These are phyloP conservation scores for Fragosphaeria purpurea DNA, from an alignment of 2,329 filamentous ascomycete species.

Conservation along the genomic window DNA sequence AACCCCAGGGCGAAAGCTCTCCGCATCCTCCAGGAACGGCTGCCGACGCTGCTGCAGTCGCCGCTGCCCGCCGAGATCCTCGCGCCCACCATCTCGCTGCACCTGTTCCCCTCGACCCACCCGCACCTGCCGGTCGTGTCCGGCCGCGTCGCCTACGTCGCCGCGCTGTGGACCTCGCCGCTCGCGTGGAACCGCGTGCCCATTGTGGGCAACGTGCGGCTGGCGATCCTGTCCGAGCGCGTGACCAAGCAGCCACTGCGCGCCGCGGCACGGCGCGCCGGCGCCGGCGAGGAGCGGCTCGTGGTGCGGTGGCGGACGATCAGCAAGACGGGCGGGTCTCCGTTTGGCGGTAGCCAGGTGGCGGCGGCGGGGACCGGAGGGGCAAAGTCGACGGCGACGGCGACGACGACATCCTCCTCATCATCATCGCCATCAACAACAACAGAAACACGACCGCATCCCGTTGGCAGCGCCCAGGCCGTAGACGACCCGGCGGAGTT, in stretches of 20 bases:
- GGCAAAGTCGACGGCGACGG: background rate
- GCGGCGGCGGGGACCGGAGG: background rate
- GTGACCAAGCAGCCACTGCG: conserved; percentile 56
- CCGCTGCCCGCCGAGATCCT: conserved; percentile 67
- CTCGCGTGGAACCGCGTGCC: conserved; percentile 93
- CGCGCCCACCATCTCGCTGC: conserved; percentile 60
- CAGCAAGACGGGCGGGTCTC: conserved; percentile 18
- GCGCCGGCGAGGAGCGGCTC: conserved; percentile 63
- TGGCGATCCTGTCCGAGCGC: conserved; percentile 82
- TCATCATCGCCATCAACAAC: background rate
- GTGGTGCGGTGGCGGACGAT: conserved; percentile 81
- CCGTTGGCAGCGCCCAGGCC: conserved; percentile 18
- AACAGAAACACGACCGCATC: conserved; percentile 29
- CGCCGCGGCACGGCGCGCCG: conserved; percentile 33
- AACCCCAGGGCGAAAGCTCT: conserved; percentile 35
- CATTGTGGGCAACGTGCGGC: conserved; percentile 77
- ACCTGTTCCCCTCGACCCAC: conserved; percentile 67
- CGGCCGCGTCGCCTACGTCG: conserved; percentile 80
- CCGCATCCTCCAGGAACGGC: conserved; percentile 52
- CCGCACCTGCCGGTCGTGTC: conserved; percentile 87
- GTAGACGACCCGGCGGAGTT: conserved; percentile 52
- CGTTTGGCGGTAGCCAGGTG: background rate
- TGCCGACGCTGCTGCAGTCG: conserved; percentile 57
- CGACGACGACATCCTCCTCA: background rate
- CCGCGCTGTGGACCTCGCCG: conserved; percentile 90